A percentile compares a stretch with the other conserved stretches of the same genome.
phyloP scores from a whole-genome alignment of 2,329 filamentous ascomycete species.

The Ascosphaera aggregata region DNA sequence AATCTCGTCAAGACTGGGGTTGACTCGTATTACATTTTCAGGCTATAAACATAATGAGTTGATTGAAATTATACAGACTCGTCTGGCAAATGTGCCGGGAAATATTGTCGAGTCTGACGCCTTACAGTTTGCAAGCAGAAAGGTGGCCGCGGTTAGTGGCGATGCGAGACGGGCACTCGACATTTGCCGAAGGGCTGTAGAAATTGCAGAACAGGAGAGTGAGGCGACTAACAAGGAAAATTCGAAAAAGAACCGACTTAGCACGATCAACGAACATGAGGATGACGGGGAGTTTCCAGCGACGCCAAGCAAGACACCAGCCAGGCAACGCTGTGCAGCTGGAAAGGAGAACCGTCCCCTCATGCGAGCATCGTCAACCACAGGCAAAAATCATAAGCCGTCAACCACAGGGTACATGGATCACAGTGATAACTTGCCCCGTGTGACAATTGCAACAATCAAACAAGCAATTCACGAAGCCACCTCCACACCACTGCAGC shows the following conservation, averaged over 20 bases:
- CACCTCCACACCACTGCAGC: slow-evolving; percentile 76
- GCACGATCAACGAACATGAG: slow-evolving; percentile 7
- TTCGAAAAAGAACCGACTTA: slow-evolving; percentile 1
- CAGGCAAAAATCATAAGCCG: background rate
- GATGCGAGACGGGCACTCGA: slow-evolving; percentile 83
- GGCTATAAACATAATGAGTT: slow-evolving; percentile 95
- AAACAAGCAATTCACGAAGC: slow-evolving; percentile 90
- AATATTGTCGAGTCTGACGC: slow-evolving; percentile 84
- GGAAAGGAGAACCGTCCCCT: background rate
- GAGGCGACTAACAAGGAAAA: slow-evolving; percentile 10
- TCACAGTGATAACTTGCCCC: slow-evolving; percentile 14
- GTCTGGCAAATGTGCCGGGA: slow-evolving; percentile 66
- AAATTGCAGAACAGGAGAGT: slow-evolving; percentile 64
- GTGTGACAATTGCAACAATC: slow-evolving; percentile 80
- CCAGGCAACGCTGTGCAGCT: slow-evolving; percentile 7
- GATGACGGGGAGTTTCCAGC: slow-evolving; percentile 16
- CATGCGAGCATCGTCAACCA: background rate
- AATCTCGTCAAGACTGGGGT: slow-evolving; percentile 72
- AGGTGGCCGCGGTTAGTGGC: slow-evolving; percentile 88
- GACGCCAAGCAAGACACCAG: slow-evolving; percentile 21
- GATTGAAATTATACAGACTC: slow-evolving; percentile 93
- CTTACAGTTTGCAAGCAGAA: slow-evolving; percentile 85
- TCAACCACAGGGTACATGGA: background rate
- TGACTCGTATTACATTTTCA: slow-evolving; percentile 89
- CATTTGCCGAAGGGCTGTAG: slow-evolving; percentile 84